phyloP scores from a whole-genome alignment of 768 basidiomycete species.

The Lenzites betulinus region DNA sequence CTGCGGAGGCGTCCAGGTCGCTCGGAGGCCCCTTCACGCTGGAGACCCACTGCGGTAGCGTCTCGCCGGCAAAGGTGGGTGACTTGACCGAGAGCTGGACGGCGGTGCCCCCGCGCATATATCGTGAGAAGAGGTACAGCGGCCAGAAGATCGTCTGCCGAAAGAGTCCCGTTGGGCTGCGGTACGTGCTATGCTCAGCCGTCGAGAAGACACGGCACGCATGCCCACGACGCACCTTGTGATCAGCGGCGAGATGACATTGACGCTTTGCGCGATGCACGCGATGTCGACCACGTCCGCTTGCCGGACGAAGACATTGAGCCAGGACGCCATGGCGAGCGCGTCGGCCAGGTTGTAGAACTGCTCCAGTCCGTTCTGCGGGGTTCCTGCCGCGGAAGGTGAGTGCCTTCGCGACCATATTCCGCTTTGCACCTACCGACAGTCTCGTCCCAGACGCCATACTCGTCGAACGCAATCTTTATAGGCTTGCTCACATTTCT shows the following conservation, averaged over 20 bases:
- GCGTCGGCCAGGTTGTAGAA: conserved; percentile 30
- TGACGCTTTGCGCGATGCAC: conserved; percentile 59
- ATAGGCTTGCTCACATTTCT: conserved; percentile 24
- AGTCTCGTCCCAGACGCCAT: conserved; percentile 31
- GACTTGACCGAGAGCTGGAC: conserved; percentile 42
- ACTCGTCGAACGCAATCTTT: conserved; percentile 31
- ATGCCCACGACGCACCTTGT: conserved; percentile 29
- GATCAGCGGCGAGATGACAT: conserved; percentile 46
- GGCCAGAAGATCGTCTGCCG: conserved; percentile 53
- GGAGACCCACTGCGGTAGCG: conserved; percentile 54
- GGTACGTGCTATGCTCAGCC: conserved; percentile 34
- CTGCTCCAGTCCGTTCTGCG: conserved; percentile 25
- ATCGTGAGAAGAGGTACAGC: conserved; percentile 53
- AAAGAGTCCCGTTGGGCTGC: conserved; percentile 43
- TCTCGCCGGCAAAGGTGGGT: conserved; percentile 44
- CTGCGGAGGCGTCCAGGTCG: conserved; percentile 51
- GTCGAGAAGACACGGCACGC: background rate
- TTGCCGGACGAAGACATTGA: conserved; percentile 62
- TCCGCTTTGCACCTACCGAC: conserved; percentile 16
- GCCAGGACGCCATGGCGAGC: conserved; percentile 56
- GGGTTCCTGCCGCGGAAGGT: conserved; percentile 14
- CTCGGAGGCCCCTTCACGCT: conserved; percentile 42
- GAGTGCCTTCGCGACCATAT: background rate
- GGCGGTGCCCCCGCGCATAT: conserved; percentile 55
- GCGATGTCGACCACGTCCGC: conserved; percentile 61